A percentile compares a stretch with the other conserved stretches of the same genome.
Evolutionary conservation across 1,284 basidiomycete species (phyloP).

Genomic region (Rugiboletus extremiorientalis): DNA sequence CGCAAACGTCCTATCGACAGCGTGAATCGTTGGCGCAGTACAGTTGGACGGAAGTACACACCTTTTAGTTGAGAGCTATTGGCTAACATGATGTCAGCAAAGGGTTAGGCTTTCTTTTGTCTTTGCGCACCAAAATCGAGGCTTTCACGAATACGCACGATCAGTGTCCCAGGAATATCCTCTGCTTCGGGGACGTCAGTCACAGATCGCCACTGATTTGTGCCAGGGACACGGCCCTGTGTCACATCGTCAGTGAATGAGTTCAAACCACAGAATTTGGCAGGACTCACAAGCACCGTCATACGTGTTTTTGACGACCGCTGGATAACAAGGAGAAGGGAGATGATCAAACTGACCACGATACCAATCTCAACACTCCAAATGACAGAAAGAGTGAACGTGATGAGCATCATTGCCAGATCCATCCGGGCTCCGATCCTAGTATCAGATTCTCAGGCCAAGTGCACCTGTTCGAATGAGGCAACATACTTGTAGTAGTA

Average conservation of each 20-base stretch:
- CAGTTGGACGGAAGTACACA: slow-evolving; percentile 21
- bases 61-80: slow-evolving; percentile 87
- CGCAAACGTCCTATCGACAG: slow-evolving; percentile 65
- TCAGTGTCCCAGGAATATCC: slow-evolving; percentile 67
- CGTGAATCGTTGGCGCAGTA: not conserved
- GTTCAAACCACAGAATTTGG: not conserved
- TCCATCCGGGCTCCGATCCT: slow-evolving; percentile 91
- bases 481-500: slow-evolving; percentile 76
- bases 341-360: slow-evolving; percentile 80
- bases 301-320: slow-evolving; percentile 79
- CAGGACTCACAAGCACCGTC: slow-evolving; percentile 55
- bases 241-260: not conserved
- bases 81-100: slow-evolving; percentile 43
- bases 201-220: slow-evolving; percentile 65
- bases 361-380: slow-evolving; percentile 86
- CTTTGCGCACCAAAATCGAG: slow-evolving; percentile 61
- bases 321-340: slow-evolving; percentile 84
- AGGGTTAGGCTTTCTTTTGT: not conserved
- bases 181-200: slow-evolving; percentile 63
- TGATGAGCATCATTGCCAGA: slow-evolving; percentile 78
- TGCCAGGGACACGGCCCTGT: slow-evolving; percentile 64
- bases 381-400: slow-evolving; percentile 79
- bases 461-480: not conserved
- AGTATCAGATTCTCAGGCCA: not conserved
- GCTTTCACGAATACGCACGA: slow-evolving; percentile 69